Evolutionary conservation across 164 flowering plant genomes (phyloP).

Genomic region (Vitis rupestris): DNA sequence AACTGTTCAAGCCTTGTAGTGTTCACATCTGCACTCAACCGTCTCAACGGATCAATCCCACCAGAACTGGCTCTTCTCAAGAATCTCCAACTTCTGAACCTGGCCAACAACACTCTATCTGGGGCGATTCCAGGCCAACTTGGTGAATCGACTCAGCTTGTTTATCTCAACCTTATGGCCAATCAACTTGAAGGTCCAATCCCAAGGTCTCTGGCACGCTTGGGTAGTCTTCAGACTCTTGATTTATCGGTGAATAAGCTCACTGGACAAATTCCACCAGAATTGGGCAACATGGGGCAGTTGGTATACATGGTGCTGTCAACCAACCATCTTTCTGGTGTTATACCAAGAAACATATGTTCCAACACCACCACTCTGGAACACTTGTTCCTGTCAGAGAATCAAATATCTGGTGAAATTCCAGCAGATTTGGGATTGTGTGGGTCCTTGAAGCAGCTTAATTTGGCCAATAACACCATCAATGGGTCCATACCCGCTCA

Average conservation of each 20-base stretch:
- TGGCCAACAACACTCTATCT: slow-evolving; percentile 71
- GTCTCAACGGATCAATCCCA: slow-evolving; percentile 71
- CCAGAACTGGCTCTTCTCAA: slow-evolving; percentile 49
- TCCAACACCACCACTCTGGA: slow-evolving; percentile 58
- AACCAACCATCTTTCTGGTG: slow-evolving; percentile 66
- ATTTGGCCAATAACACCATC: slow-evolving; percentile 72
- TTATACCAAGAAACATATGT: slow-evolving; percentile 54
- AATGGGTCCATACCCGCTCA: slow-evolving; percentile 68
- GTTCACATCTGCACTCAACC: slow-evolving; percentile 64
- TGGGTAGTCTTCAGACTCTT: slow-evolving; percentile 64
- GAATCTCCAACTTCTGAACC: slow-evolving; percentile 58
- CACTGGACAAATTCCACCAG: slow-evolving; percentile 61
- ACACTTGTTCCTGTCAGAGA: slow-evolving; percentile 53
- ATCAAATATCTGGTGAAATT: slow-evolving; percentile 55
- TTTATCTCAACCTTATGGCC: slow-evolving; percentile 68
- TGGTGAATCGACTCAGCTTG: slow-evolving; percentile 58
- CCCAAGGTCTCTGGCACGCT: slow-evolving; percentile 51
- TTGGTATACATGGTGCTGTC: slow-evolving; percentile 63
- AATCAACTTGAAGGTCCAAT: slow-evolving; percentile 69
- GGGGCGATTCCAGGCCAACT: slow-evolving; percentile 65
- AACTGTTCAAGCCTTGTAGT: slow-evolving; percentile 60
- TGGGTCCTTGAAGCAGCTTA: slow-evolving; percentile 53
- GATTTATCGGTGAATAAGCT: slow-evolving; percentile 80
- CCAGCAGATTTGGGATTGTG: slow-evolving; percentile 58
- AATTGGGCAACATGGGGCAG: slow-evolving; percentile 52